These are phyloP conservation scores for Cladochytrium replicatum DNA, from an alignment of 192 early-diverging fungal genomes.

Conservation along the genomic window DNA sequence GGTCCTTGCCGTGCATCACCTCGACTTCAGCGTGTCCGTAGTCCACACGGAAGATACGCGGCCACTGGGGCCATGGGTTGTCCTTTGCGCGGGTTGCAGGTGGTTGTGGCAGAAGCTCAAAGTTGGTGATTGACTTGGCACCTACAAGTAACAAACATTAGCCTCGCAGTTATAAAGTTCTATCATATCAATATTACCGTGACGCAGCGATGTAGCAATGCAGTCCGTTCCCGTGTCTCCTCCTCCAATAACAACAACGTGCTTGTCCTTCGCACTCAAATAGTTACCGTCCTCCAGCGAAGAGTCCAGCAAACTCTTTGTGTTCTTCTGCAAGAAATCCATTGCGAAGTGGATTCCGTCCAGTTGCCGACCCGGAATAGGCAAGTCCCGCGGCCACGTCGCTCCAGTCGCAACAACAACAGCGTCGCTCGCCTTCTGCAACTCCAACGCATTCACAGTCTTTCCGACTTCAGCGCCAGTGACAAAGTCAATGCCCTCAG, in stretches of 20 bases:
- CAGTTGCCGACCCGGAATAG: conserved; percentile 74
- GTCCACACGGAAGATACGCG: conserved; percentile 89
- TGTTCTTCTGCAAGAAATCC: conserved; percentile 90
- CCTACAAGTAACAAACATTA: conserved; percentile 27
- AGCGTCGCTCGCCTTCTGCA: conserved; percentile 66
- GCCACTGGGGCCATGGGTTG: conserved; percentile 98
- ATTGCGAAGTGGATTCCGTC: conserved; percentile 96
- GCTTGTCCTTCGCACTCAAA: conserved; percentile 80
- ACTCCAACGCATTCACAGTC: conserved; percentile 55
- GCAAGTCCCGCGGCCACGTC: conserved; percentile 94
- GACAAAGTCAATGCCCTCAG: conserved; percentile 90
- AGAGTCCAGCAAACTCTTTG: conserved; percentile 75
- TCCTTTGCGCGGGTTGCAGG: conserved; percentile 69
- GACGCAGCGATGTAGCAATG: conserved; percentile 86
- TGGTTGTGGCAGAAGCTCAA: conserved; percentile 94
- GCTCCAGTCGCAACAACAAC: conserved; percentile 86
- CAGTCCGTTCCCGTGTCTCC: conserved; percentile 98
- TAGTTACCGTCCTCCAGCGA: conserved; percentile 62
- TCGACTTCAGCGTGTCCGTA: conserved; percentile 93
- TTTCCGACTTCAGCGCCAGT: conserved; percentile 83
- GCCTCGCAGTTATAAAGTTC: neutral
- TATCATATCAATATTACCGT: conserved; percentile 31
- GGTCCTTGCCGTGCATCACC: conserved; percentile 83
- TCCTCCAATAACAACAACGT: conserved; percentile 95
- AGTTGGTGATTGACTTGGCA: conserved; percentile 82